These are phyloP conservation scores for Hymenotorrendiella dingleyae DNA, from an alignment of 2,329 filamentous ascomycete genomes.

Conservation along the genomic window DNA sequence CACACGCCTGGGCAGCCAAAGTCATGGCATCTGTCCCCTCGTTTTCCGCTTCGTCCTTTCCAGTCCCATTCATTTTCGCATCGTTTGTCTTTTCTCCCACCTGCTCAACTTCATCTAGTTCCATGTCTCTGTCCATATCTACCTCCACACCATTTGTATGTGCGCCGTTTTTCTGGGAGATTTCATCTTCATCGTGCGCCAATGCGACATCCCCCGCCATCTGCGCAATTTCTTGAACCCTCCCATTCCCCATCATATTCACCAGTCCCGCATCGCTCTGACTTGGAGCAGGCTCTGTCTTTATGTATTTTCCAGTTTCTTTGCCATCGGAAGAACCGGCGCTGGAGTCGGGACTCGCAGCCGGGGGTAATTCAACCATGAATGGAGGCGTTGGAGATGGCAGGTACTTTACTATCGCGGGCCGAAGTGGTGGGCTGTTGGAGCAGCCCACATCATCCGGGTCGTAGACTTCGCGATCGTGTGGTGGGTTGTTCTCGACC, in stretches of 20 bases:
- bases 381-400: conserved; percentile 48
- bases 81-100: conserved; percentile 21
- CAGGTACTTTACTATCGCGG: conserved; percentile 39
- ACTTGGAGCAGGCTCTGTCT: conserved; percentile 37
- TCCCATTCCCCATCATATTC: conserved; percentile 54
- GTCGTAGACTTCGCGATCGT: conserved; percentile 36
- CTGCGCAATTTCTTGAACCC: conserved; percentile 58
- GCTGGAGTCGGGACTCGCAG: conserved; percentile 38
- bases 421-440: conserved; percentile 37
- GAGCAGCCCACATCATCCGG: conserved; percentile 41
- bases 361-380: conserved; percentile 38
- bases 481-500: conserved; percentile 14
- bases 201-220: conserved; percentile 49
- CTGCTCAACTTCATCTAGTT: not conserved
- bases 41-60: conserved; percentile 2
- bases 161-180: conserved; percentile 34
- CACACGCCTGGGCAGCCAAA: conserved; percentile 6
- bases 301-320: conserved; percentile 13
- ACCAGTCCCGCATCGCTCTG: conserved; percentile 65
- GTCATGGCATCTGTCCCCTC: not conserved
- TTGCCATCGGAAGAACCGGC: conserved; percentile 20
- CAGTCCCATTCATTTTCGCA: conserved; percentile 23
- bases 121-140: conserved; percentile 15
- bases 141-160: conserved; percentile 16
- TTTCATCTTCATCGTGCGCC: conserved; percentile 39